phyloP scores from a whole-genome alignment of 164 flowering plant species.

The Macadamia tetraphylla region DNA sequence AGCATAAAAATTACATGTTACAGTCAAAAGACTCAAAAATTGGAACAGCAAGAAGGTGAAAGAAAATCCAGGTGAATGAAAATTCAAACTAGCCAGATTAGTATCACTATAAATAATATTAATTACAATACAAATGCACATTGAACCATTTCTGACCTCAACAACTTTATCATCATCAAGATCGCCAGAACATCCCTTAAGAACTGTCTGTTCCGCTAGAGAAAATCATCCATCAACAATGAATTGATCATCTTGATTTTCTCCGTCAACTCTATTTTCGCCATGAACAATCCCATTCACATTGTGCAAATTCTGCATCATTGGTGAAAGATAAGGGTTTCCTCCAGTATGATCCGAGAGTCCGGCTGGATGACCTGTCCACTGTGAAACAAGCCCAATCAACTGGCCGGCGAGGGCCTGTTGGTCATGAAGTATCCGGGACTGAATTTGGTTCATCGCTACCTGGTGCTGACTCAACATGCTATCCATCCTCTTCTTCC shows the following conservation, averaged over 20 bases:
- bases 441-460: conserved; percentile 73
- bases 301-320: conserved; percentile 86
- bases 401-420: conserved; percentile 66
- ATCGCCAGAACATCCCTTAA: background rate
- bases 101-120: conserved; percentile 9
- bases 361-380: conserved; percentile 69
- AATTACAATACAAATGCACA: background rate
- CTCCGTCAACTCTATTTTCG: conserved; percentile 67
- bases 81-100: conserved; percentile 12
- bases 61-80: conserved; percentile 5
- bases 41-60: background rate
- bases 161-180: conserved; percentile 4
- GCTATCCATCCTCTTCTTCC: conserved; percentile 78
- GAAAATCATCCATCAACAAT: conserved; percentile 65
- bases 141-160: conserved; percentile 1
- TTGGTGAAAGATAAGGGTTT: conserved; percentile 76
- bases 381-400: conserved; percentile 73
- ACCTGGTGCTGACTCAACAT: conserved; percentile 65
- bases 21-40: background rate
- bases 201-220: background rate
- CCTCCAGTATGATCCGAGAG: conserved; percentile 64
- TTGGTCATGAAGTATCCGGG: conserved; percentile 76
- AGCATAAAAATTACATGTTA: conserved; percentile 4
- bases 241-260: conserved; percentile 83
- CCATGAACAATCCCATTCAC: conserved; percentile 77